A percentile compares a stretch with the other conserved stretches of the same genome.
Evolutionary conservation across 106 monocot genomes (phyloP).

Genomic region (Dendrobium huoshanense): DNA sequence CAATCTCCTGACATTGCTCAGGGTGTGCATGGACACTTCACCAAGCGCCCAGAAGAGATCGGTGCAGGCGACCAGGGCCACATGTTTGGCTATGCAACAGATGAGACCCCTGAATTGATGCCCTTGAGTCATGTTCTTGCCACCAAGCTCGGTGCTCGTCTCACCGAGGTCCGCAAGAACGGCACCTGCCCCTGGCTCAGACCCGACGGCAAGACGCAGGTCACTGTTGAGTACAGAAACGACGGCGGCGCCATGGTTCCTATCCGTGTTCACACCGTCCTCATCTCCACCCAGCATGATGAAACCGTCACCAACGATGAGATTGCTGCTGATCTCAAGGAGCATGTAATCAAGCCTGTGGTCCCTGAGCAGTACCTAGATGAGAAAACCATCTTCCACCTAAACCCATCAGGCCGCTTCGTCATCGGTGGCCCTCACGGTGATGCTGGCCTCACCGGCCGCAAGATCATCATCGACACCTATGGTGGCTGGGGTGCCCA

Average conservation of each 20-base stretch:
- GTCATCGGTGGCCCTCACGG: slow-evolving; percentile 60
- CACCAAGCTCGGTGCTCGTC: slow-evolving; percentile 48
- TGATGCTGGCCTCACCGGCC: slow-evolving; percentile 54
- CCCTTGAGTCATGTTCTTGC: slow-evolving; percentile 51
- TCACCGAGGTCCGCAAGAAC: slow-evolving; percentile 57
- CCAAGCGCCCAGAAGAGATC: slow-evolving; percentile 54
- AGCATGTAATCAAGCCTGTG: slow-evolving; percentile 52
- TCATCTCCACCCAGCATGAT: slow-evolving; percentile 66
- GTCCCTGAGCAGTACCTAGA: slow-evolving; percentile 48
- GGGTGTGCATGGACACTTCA: slow-evolving; percentile 54
- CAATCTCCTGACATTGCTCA: slow-evolving; percentile 58
- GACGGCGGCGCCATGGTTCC: slow-evolving; percentile 51
- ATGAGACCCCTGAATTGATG: slow-evolving; percentile 59
- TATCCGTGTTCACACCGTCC: slow-evolving; percentile 50
- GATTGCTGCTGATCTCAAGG: slow-evolving; percentile 46
- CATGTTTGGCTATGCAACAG: slow-evolving; percentile 58
- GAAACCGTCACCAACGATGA: slow-evolving; percentile 59
- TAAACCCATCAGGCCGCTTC: slow-evolving; percentile 54
- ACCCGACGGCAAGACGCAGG: slow-evolving; percentile 59
- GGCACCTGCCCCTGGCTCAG: slow-evolving; percentile 47
- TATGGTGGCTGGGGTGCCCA: slow-evolving; percentile 57
- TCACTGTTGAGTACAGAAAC: slow-evolving; percentile 45
- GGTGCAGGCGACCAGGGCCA: slow-evolving; percentile 59
- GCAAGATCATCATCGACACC: slow-evolving; percentile 64
- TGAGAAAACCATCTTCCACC: slow-evolving; percentile 63